Percentiles rank a stretch among this genome's conserved stretches.
Conservation (phyloP, 371 early-diverging fungal genomes). For the Blastocladiella emersonii region DNA sequence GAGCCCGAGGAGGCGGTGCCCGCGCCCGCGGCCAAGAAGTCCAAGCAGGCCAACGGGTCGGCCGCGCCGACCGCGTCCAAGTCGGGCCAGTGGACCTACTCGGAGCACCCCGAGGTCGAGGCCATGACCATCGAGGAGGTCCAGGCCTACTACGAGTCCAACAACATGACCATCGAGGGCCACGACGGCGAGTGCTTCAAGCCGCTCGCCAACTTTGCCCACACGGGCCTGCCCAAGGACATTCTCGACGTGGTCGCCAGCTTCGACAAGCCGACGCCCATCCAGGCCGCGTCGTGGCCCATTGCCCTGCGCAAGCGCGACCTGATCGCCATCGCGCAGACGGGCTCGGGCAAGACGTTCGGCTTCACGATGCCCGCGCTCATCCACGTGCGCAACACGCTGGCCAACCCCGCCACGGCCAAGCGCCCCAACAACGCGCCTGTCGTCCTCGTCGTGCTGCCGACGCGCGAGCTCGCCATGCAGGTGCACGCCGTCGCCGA, state of each 20-base stretch:
- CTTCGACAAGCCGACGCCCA: constrained; percentile 25
- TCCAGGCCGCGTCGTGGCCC: constrained; percentile 35
- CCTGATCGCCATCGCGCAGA: constrained; percentile 20
- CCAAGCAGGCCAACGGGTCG: constrained; percentile 7
- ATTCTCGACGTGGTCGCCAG: constrained; percentile 1
- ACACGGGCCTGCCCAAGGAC: constrained; percentile 7
- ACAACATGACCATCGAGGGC: constrained; percentile 10
- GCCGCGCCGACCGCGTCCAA: constrained; percentile 13
- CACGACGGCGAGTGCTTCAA: constrained; percentile 1
- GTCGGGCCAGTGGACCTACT: constrained; percentile 9
- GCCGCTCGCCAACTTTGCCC: constrained; percentile 6
- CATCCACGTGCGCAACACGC: constrained; percentile 15
- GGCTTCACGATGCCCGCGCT: constrained; percentile 11
- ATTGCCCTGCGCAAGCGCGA: constrained; percentile 28
- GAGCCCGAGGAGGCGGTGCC: constrained; percentile 14
- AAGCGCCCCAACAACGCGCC: constrained; percentile 29
- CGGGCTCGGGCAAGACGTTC: constrained; percentile 12
- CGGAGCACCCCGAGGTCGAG: constrained; percentile 3
- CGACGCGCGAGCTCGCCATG: constrained; percentile 96
- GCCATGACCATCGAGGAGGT: neutral
- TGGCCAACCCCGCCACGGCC: constrained; percentile 28
- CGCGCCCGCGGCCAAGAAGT: constrained; percentile 19
- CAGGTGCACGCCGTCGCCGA: constrained; percentile 75
- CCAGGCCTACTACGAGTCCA: constrained; percentile 1
- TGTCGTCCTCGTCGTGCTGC: constrained; percentile 74